phyloP scores from a whole-genome alignment of 306 rosid species.

The Corylus heterophylla region DNA sequence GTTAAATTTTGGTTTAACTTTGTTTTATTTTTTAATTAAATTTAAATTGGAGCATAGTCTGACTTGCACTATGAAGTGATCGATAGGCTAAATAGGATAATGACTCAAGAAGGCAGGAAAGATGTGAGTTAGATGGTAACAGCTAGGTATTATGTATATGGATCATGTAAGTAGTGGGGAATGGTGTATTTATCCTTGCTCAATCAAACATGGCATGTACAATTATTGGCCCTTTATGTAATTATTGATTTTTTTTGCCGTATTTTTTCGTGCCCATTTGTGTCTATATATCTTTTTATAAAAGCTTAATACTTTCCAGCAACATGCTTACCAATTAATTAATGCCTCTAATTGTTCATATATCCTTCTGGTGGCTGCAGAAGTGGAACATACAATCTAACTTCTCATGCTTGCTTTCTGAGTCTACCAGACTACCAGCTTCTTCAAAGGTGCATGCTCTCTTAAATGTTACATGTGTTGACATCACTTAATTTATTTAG shows the following conservation, averaged over 20 bases:
- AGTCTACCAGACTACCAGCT: background rate
- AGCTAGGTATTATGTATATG: slow-evolving; percentile 43
- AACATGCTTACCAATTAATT: background rate
- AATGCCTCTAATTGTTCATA: background rate
- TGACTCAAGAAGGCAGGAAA: slow-evolving; percentile 16
- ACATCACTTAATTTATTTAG: no score
- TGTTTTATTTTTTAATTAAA: slow-evolving; percentile 26
- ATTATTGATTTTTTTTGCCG: background rate
- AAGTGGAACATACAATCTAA: background rate
- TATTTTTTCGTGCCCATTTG: background rate
- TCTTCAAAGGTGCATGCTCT: background rate
- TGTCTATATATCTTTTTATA: background rate
- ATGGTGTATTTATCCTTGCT: slow-evolving; percentile 41
- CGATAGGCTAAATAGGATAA: slow-evolving; percentile 43
- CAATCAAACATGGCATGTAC: slow-evolving; percentile 39
- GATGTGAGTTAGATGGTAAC: slow-evolving; percentile 28
- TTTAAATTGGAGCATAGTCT: slow-evolving; percentile 51
- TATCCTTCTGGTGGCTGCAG: background rate
- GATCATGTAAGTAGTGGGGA: slow-evolving; percentile 37
- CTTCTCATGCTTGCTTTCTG: background rate
- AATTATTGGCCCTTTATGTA: slow-evolving; percentile 23
- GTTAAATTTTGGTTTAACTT: slow-evolving; percentile 29
- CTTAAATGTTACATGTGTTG: no score
- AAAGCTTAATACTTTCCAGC: background rate
- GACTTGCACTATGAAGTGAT: slow-evolving; percentile 35